Evolutionary conservation across 805 yeast species (phyloP), one percentile per base, ranked within the genome.

Genomic region (Hanseniaspora occidentalis): DNA sequence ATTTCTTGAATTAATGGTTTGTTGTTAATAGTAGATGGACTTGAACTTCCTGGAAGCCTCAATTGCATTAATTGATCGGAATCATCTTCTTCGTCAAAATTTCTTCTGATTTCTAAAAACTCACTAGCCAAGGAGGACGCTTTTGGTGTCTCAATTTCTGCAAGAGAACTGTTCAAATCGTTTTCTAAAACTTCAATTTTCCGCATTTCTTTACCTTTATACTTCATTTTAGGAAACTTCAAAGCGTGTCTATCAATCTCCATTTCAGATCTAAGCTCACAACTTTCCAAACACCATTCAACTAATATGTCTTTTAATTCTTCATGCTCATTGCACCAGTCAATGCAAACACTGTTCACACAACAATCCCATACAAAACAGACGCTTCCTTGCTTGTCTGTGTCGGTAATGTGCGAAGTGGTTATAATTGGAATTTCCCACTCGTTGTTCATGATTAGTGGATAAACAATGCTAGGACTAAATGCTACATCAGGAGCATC

Each of bases 401-500:
- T 54, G 35, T 71, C 79, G 6, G 50, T 49, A 10, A 77, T 53
- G 37, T 70, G 72, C 0, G 69, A 65, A 0, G 89, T 76, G 0
- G 84, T 75, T 1, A 82, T 70, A 2, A 88, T 74, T 1, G 96
- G 96, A 2, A 85, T 79, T 44, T 81, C 86, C 95, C 95, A 86
- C 51, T 79, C 67, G 50, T 77, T 77, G 27, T 73, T 75, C 58
- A 77, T 72, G 18, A 81, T 77, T 38, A 75, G 57, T 1, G 79
- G 77, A 49, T 77, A 77, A 2, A 84, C 75, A 2, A 63, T 56
- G 29, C 64, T 68, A 3, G 85, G 77, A 27, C 70, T 67, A 50
- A 79, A 81, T 2, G 58, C 57, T 2, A 54, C 50, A 7, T 49
- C 70, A 0, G 95, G 94, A 20, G 64, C 51, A 6, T 8, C 7